These are phyloP conservation scores for Penicillium sp. DNA, from an alignment of 2,329 filamentous ascomycete species.

Conservation along the genomic window DNA sequence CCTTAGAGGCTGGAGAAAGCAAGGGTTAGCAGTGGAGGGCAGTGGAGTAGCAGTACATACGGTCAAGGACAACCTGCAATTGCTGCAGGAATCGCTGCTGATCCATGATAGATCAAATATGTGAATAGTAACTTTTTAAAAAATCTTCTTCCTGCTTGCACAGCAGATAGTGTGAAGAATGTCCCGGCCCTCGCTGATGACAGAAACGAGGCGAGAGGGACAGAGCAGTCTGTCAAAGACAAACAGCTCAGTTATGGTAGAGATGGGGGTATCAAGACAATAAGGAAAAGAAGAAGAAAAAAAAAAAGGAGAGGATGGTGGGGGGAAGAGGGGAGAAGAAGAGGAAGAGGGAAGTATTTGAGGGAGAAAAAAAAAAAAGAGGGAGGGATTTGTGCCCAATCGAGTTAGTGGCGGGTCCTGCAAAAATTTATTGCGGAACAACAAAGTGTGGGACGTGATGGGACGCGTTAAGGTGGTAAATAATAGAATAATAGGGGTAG, in stretches of 20 bases:
- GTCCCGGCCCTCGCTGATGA: constrained; percentile 18
- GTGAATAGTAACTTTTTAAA: constrained; percentile 12
- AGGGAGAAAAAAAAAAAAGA: constrained; percentile 25
- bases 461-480: no score
- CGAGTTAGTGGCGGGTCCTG: constrained; percentile 17
- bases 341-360: constrained; percentile 12
- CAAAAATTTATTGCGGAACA: neutral
- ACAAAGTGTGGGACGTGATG: no score
- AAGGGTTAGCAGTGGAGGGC: constrained; percentile 21
- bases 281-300: constrained; percentile 28
- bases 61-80: constrained; percentile 84
- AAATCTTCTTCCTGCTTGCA: constrained; percentile 10
- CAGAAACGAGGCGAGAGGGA: constrained; percentile 18
- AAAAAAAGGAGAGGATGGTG: constrained; percentile 24
- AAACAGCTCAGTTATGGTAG: constrained; percentile 29
- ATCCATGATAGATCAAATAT: constrained; percentile 64
- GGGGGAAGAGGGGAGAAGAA: constrained; percentile 18
- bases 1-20: constrained; percentile 72
- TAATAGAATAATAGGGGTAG: no score
- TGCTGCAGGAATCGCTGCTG: constrained; percentile 83
- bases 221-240: constrained; percentile 36
- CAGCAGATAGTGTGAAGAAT: constrained; percentile 5
- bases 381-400: constrained; percentile 22
- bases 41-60: constrained; percentile 59
- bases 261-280: constrained; percentile 35